Evolutionary conservation across 805 yeast genomes (phyloP).

Genomic region (Nakazawaea sp.): DNA sequence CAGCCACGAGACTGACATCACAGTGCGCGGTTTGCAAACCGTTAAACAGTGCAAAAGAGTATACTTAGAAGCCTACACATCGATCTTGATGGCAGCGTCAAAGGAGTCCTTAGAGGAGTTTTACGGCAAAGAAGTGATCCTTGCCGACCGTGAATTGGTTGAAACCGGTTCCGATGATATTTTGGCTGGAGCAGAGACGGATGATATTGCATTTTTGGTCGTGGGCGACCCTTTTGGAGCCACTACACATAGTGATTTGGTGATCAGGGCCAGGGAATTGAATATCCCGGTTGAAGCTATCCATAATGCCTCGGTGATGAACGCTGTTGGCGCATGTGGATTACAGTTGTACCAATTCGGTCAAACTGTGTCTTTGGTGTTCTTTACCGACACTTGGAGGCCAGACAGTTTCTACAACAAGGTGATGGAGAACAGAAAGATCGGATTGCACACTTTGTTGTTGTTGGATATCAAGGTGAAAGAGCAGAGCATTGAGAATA

Average conservation of each 20-base stretch:
- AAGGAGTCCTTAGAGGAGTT: slow-evolving; percentile 67
- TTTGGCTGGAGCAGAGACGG: slow-evolving; percentile 65
- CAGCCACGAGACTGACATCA: slow-evolving; percentile 82
- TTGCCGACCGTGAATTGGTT: slow-evolving; percentile 94
- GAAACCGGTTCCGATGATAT: slow-evolving; percentile 85
- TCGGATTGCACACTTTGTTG: slow-evolving; percentile 88
- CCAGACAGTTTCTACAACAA: slow-evolving; percentile 94
- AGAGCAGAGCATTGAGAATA: slow-evolving; percentile 90
- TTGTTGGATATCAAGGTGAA: slow-evolving; percentile 91
- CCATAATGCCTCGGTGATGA: slow-evolving; percentile 97
- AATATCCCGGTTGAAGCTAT: slow-evolving; percentile 73
- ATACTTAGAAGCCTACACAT: slow-evolving; percentile 93
- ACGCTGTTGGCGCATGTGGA: slow-evolving; percentile 98
- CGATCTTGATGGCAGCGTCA: slow-evolving; percentile 90
- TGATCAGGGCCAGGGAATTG: slow-evolving; percentile 83
- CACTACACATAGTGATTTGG: slow-evolving; percentile 93
- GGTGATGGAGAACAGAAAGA: slow-evolving; percentile 78
- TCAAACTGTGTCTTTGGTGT: slow-evolving; percentile 93
- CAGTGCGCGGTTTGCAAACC: slow-evolving; percentile 87
- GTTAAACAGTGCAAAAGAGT: slow-evolving; percentile 81
- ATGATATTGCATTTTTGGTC: slow-evolving; percentile 88
- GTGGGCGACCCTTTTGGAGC: slow-evolving; percentile 99
- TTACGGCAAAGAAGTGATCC: slow-evolving; percentile 76
- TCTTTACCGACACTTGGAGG: slow-evolving; percentile 92
- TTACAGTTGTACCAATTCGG: slow-evolving; percentile 92